Conservation (phyloP, 306 rosid genomes). For the Malus asiatica region DNA sequence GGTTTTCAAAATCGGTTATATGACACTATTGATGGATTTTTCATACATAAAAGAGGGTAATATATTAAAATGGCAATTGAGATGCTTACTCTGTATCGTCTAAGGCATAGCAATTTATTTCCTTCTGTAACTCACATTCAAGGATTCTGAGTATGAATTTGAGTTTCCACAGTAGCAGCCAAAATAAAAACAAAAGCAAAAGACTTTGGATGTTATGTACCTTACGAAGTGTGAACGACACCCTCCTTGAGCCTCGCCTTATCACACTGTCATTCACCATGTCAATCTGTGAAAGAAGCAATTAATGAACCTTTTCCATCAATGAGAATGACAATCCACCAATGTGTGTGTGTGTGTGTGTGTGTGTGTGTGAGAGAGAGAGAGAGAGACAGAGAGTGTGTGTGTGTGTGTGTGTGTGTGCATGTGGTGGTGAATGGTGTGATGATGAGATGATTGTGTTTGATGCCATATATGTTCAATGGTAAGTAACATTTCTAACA, state of each 20-base stretch:
- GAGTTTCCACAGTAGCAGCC: not conserved
- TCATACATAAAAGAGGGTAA: not conserved
- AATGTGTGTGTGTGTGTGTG: not conserved
- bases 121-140: not conserved
- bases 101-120: not conserved
- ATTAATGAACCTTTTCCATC: not conserved
- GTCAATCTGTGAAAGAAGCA: slow-evolving; percentile 50
- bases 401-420: not conserved
- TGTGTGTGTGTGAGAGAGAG: not conserved
- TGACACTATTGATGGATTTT: not conserved
- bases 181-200: not conserved
- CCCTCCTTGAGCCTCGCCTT: slow-evolving; percentile 73
- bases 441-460: not conserved
- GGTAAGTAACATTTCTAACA: not conserved
- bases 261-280: slow-evolving; percentile 48
- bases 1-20: not conserved
- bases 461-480: not conserved
- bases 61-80: not conserved
- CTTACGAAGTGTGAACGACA: slow-evolving; percentile 80
- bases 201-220: slow-evolving; percentile 29
- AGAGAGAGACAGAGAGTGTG: not conserved
- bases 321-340: not conserved
- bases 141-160: not conserved
- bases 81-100: not conserved
- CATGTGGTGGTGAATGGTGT: not conserved